phyloP scores from a whole-genome alignment of 768 basidiomycete species.

The Mrakia frigida region DNA sequence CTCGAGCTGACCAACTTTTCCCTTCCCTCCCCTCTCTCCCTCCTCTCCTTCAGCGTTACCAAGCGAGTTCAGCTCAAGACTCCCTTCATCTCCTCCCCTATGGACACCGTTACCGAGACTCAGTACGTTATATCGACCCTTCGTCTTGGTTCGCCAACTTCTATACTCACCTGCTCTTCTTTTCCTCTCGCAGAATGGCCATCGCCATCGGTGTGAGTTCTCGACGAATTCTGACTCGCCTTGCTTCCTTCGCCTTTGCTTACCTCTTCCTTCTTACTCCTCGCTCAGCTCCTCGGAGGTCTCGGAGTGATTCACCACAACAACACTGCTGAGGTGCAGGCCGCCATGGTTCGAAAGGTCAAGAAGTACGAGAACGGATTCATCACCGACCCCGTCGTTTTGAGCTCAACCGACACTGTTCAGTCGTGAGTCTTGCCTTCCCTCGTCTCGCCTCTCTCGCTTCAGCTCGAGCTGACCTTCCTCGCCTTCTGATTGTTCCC shows the following conservation, averaged over 20 bases:
- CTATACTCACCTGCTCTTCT: conserved; percentile 4
- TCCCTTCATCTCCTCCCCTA: conserved; percentile 94
- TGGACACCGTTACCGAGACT: conserved; percentile 98
- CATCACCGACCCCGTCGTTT: conserved; percentile 87
- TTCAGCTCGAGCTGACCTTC: not conserved
- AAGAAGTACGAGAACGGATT: conserved; percentile 99
- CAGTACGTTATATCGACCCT: conserved; percentile 56
- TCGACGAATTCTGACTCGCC: not conserved
- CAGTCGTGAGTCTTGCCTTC: conserved; percentile 53
- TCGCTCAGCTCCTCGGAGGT: conserved; percentile 82
- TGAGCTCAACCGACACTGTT: conserved; percentile 69
- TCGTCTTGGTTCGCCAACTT: too few species aligned
- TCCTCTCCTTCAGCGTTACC: conserved; percentile 66
- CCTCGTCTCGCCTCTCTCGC: not conserved
- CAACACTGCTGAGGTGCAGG: conserved; percentile 65
- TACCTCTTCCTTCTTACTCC: not conserved
- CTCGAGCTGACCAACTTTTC: conserved; percentile 4
- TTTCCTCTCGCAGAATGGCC: conserved; percentile 45
- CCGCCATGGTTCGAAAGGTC: conserved; percentile 93
- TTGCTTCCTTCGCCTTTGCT: too few species aligned
- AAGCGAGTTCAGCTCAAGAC: conserved; percentile 86
- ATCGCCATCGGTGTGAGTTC: conserved; percentile 41
- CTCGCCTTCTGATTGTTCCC: not conserved
- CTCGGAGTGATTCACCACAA: conserved; percentile 99
- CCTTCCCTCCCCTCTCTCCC: conserved; percentile 5